These are phyloP conservation scores for Arbutus unedo DNA, from an alignment of 148 eudicot genomes.

Conservation along the genomic window DNA sequence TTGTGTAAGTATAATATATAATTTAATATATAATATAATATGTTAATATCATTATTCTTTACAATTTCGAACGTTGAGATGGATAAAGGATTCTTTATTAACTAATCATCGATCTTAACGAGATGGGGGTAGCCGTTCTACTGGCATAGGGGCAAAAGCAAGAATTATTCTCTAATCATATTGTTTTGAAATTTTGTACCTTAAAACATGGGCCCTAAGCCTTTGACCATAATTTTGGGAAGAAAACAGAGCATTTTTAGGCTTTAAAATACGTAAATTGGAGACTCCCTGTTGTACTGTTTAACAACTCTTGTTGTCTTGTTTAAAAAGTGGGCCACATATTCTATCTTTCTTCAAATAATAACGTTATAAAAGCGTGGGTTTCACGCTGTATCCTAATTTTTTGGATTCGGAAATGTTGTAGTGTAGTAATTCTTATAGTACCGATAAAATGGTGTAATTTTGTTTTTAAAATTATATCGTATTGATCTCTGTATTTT, in stretches of 20 bases:
- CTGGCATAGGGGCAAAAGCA: neutral
- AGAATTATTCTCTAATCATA: neutral
- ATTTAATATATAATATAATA: too few species aligned
- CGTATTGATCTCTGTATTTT: too few species aligned
- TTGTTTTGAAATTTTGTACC: neutral
- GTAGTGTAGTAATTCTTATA: too few species aligned
- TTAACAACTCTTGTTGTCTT: neutral
- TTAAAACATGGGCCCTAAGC: neutral
- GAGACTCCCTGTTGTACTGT: neutral
- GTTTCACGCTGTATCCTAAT: neutral
- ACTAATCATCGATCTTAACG: too few species aligned
- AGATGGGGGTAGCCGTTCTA: neutral
- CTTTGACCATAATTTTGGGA: neutral
- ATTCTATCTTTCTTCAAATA: neutral
- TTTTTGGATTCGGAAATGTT: too few species aligned
- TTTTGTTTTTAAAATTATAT: too few species aligned
- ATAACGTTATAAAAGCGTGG: neutral
- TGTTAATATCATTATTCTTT: too few species aligned
- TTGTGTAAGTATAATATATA: too few species aligned
- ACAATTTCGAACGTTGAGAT: neutral
- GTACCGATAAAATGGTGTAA: too few species aligned
- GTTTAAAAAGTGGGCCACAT: neutral
- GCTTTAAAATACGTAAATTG: neutral
- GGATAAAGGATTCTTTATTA: neutral
- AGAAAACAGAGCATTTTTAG: neutral